Conservation (phyloP, 192 early-diverging fungal genomes). For the Spizellomyces sp. region DNA sequence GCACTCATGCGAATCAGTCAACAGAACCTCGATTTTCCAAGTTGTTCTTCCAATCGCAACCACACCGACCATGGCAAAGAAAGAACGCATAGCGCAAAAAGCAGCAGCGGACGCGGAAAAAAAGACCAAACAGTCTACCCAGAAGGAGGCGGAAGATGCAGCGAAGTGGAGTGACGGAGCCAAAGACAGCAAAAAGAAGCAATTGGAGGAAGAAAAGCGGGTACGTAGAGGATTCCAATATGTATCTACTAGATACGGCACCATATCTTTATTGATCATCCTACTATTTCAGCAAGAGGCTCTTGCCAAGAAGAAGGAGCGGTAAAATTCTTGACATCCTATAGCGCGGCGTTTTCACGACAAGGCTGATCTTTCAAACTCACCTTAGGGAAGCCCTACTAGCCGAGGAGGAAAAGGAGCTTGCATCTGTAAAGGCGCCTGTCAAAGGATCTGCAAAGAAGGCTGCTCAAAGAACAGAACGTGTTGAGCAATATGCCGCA, state of each 20-base stretch:
- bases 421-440: constrained; percentile 39
- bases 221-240: constrained; percentile 10
- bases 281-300: constrained; percentile 31
- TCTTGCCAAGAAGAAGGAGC: constrained; percentile 43
- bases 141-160: constrained; percentile 62
- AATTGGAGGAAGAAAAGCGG: constrained; percentile 52
- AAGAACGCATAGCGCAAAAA: constrained; percentile 44
- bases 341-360: neutral
- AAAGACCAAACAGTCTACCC: constrained; percentile 34
- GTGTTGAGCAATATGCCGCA: constrained; percentile 39
- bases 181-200: constrained; percentile 59
- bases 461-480: constrained; percentile 36
- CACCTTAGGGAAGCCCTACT: constrained; percentile 40
- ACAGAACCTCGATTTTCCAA: no score
- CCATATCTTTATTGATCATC: neutral
- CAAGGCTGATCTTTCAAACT: neutral
- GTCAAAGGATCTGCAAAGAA: constrained; percentile 52
- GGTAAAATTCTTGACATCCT: constrained; percentile 9
- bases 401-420: constrained; percentile 41
- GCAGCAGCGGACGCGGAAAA: constrained; percentile 66
- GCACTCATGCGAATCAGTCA: no score
- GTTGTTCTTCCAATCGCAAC: no score
- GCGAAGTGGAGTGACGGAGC: constrained; percentile 68
- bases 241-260: neutral
- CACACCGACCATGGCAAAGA: constrained; percentile 73